Percentiles rank a stretch among this genome's conserved stretches.
phyloP scores from a whole-genome alignment of 139 green algal genomes.

The Nannochloris sp. region DNA sequence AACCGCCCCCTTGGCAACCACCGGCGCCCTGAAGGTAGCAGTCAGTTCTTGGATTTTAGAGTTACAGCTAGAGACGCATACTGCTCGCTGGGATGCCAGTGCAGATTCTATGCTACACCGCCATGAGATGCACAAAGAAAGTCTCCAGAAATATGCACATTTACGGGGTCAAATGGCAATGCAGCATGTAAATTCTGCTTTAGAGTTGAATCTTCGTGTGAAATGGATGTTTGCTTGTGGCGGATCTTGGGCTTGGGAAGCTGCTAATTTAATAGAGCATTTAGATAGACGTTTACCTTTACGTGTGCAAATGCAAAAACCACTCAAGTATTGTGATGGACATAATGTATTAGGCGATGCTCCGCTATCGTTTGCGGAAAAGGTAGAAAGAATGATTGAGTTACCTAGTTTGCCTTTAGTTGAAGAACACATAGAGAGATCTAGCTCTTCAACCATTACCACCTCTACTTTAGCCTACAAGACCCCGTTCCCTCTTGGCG shows the following conservation, averaged over 20 bases:
- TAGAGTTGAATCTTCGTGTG: neutral
- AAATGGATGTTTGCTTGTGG: constrained; percentile 11
- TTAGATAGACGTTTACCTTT: neutral
- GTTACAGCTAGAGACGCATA: neutral
- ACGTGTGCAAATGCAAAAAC: constrained; percentile 3
- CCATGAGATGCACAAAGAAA: constrained; percentile 1
- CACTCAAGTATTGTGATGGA: constrained; percentile 1
- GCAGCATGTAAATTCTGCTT: neutral
- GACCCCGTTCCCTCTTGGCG: neutral
- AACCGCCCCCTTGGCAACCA: neutral
- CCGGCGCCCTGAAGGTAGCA: neutral
- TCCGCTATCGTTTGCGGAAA: neutral
- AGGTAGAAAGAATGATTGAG: neutral
- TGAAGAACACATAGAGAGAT: no score
- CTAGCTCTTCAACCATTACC: neutral
- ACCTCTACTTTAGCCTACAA: neutral
- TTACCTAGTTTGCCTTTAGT: neutral
- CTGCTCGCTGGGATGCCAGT: neutral
- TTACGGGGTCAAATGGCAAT: neutral
- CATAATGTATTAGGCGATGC: constrained; percentile 2
- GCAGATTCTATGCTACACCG: neutral
- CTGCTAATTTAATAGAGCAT: constrained; percentile 6
- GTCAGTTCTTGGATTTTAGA: neutral
- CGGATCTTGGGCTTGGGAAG: constrained; percentile 5
- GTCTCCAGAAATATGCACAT: neutral